Evolutionary conservation across 1,284 basidiomycete genomes (phyloP).

Genomic region (Trichosporon inkin): DNA sequence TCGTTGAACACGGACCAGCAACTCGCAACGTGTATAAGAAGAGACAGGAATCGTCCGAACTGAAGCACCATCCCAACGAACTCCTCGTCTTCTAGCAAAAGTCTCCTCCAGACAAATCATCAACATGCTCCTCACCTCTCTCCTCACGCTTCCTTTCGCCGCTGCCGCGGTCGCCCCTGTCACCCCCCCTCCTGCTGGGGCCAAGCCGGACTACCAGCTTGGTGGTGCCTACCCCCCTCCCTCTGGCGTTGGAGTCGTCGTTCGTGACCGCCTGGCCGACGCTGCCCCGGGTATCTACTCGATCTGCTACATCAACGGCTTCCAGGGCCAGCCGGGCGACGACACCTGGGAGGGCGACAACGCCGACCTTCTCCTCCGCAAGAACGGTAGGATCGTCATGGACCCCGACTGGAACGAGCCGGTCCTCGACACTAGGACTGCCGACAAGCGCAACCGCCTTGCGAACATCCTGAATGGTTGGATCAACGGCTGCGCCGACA

Average conservation of each 20-base stretch:
- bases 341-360: background rate
- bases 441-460: background rate
- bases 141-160: background rate
- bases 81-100: background rate
- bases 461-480: background rate
- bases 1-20: no score
- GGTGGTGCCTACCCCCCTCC: constrained; percentile 5
- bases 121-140: background rate
- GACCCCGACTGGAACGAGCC: constrained; percentile 8
- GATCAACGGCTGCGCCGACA: constrained; percentile 1
- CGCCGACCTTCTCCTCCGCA: background rate
- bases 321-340: constrained; percentile 5
- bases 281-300: background rate
- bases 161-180: constrained; percentile 3
- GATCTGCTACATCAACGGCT: constrained; percentile 9
- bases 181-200: background rate
- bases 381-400: background rate
- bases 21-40: no score
- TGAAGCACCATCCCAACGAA: background rate
- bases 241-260: constrained; percentile 6
- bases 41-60: no score
- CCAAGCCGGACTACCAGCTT: constrained; percentile 9
- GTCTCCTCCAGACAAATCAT: background rate
- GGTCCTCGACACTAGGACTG: constrained; percentile 4
- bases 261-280: background rate